Evolutionary conservation across 495 filamentous ascomycete species (phyloP).

Genomic region (Aspergillus olivimuriae): DNA sequence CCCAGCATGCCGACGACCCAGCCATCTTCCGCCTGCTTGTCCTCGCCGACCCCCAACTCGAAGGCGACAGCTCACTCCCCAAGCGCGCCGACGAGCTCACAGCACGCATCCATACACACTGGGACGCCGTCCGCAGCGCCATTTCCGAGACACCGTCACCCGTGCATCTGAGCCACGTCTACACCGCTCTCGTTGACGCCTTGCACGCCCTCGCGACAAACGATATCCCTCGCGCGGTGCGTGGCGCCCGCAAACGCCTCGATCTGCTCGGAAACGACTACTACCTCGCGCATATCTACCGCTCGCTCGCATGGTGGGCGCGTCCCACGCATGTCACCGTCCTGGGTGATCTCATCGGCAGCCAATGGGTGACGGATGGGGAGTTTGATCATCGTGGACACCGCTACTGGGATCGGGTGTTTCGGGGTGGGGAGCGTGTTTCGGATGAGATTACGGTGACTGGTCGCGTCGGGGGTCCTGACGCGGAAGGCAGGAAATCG

Average conservation of each 20-base stretch:
- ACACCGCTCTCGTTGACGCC: constrained; percentile 39
- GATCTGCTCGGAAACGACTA: constrained; percentile 91
- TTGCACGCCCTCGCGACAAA: constrained; percentile 47
- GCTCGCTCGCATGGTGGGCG: constrained; percentile 74
- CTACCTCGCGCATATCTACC: constrained; percentile 89
- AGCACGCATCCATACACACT: constrained; percentile 50
- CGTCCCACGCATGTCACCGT: constrained; percentile 82
- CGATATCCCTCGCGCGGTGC: constrained; percentile 58
- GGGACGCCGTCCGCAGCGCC: constrained; percentile 20
- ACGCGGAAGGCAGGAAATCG: constrained; percentile 20
- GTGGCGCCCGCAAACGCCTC: constrained; percentile 65
- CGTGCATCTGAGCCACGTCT: constrained; percentile 15
- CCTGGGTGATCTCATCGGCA: constrained; percentile 88
- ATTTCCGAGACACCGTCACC: constrained; percentile 8
- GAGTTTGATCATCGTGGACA: constrained; percentile 69
- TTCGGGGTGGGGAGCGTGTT: constrained; percentile 60
- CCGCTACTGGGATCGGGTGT: constrained; percentile 80
- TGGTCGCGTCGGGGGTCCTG: constrained; percentile 12
- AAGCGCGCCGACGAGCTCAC: constrained; percentile 52
- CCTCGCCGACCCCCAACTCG: constrained; percentile 90
- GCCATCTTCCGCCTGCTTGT: constrained; percentile 79
- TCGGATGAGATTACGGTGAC: constrained; percentile 49
- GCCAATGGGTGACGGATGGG: constrained; percentile 84
- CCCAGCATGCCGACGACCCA: constrained; percentile 17
- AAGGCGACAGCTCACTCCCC: constrained; percentile 81